Conservation (phyloP, 257 asterid species). For the Solanum gandarillasii region DNA sequence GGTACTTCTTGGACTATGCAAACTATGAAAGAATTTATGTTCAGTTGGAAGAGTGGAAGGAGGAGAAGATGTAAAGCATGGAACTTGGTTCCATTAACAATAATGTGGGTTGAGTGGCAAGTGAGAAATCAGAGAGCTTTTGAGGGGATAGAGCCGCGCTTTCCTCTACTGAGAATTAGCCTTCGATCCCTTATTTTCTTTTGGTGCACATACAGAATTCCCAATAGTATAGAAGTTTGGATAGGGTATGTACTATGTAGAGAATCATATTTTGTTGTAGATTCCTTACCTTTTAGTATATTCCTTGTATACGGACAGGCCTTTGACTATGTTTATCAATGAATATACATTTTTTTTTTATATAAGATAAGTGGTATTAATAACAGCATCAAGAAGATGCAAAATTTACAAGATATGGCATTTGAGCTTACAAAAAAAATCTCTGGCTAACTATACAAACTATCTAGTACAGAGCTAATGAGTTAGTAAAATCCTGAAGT, state of each 20-base stretch:
- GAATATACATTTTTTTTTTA: not conserved
- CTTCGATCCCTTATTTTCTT: not conserved
- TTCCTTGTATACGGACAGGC: not conserved
- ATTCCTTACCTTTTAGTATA: not conserved
- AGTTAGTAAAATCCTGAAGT: too few species aligned
- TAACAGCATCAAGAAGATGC: too few species aligned
- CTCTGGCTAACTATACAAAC: too few species aligned
- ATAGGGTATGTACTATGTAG: not conserved
- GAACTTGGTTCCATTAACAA: not conserved
- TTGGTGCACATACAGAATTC: not conserved
- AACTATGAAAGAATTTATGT: not conserved
- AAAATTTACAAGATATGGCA: too few species aligned
- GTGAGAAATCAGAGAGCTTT: not conserved
- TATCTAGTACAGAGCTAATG: too few species aligned
- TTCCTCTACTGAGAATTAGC: not conserved
- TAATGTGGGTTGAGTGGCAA: accelerated
- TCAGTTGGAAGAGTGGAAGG: not conserved
- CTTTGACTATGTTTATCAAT: not conserved
- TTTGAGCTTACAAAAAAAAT: too few species aligned
- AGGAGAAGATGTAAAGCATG: not conserved
- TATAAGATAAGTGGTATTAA: too few species aligned
- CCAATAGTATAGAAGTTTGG: not conserved
- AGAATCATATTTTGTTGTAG: not conserved
- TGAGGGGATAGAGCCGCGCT: accelerated
- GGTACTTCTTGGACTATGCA: not conserved